phyloP scores from a whole-genome alignment of 2,329 filamentous ascomycete species.

The Penicillium sp. region DNA sequence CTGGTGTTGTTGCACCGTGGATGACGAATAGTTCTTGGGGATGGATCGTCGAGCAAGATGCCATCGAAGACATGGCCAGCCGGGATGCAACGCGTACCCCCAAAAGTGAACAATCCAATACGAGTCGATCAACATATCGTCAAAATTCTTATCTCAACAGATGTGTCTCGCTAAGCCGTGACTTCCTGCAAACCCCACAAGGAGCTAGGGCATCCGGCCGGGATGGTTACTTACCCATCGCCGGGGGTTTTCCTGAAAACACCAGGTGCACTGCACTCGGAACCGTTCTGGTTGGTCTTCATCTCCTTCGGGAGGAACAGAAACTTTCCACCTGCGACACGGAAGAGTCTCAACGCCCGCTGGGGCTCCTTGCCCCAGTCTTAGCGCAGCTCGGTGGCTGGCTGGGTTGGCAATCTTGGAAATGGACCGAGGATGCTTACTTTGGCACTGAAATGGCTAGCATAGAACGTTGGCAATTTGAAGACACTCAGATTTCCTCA shows the following conservation, averaged over 20 bases:
- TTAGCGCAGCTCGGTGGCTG: constrained; percentile 79
- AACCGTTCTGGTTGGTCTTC: constrained; percentile 71
- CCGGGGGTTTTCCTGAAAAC: constrained; percentile 52
- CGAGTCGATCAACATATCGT: constrained; percentile 30
- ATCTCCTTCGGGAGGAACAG: constrained; percentile 84
- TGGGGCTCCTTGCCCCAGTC: constrained; percentile 65
- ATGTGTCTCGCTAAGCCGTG: constrained; percentile 59
- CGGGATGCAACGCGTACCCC: constrained; percentile 18
- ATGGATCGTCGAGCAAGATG: constrained; percentile 65
- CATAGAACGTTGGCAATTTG: constrained; percentile 56
- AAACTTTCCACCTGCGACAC: constrained; percentile 69
- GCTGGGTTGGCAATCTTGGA: constrained; percentile 72
- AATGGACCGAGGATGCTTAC: constrained; percentile 51
- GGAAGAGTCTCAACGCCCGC: constrained; percentile 47
- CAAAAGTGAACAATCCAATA: constrained; percentile 22
- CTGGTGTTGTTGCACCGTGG: constrained; percentile 44
- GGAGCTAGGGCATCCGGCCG: constrained; percentile 57
- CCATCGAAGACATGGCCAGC: constrained; percentile 27
- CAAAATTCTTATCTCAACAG: constrained; percentile 46
- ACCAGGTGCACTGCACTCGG: constrained; percentile 64
- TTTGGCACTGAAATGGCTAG: constrained; percentile 63
- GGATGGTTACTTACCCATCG: constrained; percentile 67
- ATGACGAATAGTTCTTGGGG: constrained; percentile 66
- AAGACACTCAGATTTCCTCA: constrained; percentile 49
- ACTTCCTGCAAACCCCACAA: constrained; percentile 63